A percentile compares a stretch with the other conserved stretches of the same genome.
Evolutionary conservation across 345 rosid genomes (phyloP).

Genomic region (Viola odorata): DNA sequence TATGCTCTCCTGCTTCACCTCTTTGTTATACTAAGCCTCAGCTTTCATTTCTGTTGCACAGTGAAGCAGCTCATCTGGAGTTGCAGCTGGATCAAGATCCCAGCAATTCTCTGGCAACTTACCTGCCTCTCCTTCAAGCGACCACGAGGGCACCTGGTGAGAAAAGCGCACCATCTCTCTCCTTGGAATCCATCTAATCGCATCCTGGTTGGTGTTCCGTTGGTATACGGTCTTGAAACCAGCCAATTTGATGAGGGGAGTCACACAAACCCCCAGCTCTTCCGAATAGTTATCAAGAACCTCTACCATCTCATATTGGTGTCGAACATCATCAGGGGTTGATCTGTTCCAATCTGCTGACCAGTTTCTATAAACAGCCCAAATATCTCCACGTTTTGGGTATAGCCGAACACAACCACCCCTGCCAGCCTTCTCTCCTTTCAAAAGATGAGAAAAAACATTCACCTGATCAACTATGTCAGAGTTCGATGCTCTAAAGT

Average conservation of each 20-base stretch:
- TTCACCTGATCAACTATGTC: slow-evolving; percentile 87
- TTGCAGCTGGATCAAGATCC: slow-evolving; percentile 98
- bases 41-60: slow-evolving; percentile 35
- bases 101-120: slow-evolving; percentile 72
- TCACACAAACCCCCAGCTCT: slow-evolving; percentile 78
- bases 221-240: slow-evolving; percentile 94
- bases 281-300: slow-evolving; percentile 87
- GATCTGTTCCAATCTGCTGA: slow-evolving; percentile 73
- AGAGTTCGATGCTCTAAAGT: slow-evolving; percentile 78
- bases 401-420: slow-evolving; percentile 96
- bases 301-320: slow-evolving; percentile 96
- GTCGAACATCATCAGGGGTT: slow-evolving; percentile 77
- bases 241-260: slow-evolving; percentile 62
- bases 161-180: slow-evolving; percentile 88
- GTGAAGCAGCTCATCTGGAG: slow-evolving; percentile 89
- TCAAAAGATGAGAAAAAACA: slow-evolving; percentile 83
- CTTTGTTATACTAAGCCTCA: slow-evolving; percentile 25
- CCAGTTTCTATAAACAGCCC: slow-evolving; percentile 97
- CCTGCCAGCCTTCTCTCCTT: slow-evolving; percentile 84
- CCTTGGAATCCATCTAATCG: slow-evolving; percentile 84
- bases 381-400: slow-evolving; percentile 82
- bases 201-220: slow-evolving; percentile 42
- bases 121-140: slow-evolving; percentile 54
- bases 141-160: slow-evolving; percentile 90
- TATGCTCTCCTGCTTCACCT: slow-evolving; percentile 19